phyloP scores from a whole-genome alignment of 768 basidiomycete genomes.

The Chalciporus chontae region DNA sequence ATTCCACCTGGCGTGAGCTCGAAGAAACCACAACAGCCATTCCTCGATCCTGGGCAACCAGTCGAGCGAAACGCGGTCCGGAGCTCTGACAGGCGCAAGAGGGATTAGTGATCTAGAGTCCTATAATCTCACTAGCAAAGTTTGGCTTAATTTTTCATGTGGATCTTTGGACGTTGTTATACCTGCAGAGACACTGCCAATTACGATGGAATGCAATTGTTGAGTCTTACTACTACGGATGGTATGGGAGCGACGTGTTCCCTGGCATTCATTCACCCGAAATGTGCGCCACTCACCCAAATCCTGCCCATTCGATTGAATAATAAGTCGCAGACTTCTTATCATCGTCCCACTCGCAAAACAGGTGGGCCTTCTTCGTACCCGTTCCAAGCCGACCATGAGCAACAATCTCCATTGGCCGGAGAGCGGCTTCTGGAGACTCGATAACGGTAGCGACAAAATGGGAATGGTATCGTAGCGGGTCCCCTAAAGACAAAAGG shows the following conservation, averaged over 20 bases:
- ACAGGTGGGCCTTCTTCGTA: conserved; percentile 92
- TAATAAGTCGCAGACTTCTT: conserved; percentile 65
- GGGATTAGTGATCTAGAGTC: conserved; percentile 33
- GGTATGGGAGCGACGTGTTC: neutral
- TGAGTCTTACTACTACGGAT: neutral
- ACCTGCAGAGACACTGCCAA: conserved; percentile 12
- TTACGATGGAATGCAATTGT: neutral
- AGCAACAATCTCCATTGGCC: conserved; percentile 93
- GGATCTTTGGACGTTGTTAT: conserved; percentile 11
- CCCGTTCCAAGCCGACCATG: conserved; percentile 95
- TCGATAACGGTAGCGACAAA: conserved; percentile 83
- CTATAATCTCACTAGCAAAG: conserved; percentile 9
- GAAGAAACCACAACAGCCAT: conserved; percentile 11
- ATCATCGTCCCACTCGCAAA: conserved; percentile 84
- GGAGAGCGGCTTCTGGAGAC: conserved; percentile 53
- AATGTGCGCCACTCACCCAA: conserved; percentile 44
- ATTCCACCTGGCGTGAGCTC: conserved; percentile 1
- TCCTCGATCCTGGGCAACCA: conserved; percentile 3
- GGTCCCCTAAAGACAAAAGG: conserved; percentile 61
- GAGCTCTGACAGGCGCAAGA: conserved; percentile 42
- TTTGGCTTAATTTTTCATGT: conserved; percentile 13
- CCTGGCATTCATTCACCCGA: neutral
- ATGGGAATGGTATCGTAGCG: conserved; percentile 94
- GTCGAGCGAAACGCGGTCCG: conserved; percentile 18
- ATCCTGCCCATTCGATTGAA: conserved; percentile 89